Evolutionary conservation across 768 basidiomycete species (phyloP).

Genomic region (Daedaleopsis nitida): DNA sequence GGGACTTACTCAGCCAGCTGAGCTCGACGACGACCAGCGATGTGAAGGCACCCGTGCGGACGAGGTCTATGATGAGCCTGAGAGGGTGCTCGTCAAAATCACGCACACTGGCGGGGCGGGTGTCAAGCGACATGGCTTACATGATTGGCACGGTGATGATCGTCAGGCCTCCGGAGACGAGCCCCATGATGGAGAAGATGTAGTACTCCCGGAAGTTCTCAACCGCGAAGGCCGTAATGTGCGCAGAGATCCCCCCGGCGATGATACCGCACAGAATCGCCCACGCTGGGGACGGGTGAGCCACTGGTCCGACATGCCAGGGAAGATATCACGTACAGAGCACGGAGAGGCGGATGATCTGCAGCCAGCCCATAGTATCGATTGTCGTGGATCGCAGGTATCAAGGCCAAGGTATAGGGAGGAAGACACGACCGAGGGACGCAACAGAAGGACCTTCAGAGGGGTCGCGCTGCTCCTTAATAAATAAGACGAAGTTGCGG

Average conservation of each 20-base stretch:
- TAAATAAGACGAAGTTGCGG: no score
- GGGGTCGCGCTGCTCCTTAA: no score
- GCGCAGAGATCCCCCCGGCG: constrained; percentile 11
- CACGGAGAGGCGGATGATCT: constrained; percentile 12
- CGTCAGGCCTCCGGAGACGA: constrained; percentile 25
- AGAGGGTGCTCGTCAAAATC: neutral
- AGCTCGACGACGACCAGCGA: constrained; percentile 35
- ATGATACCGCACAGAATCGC: constrained; percentile 14
- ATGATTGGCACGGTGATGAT: constrained; percentile 21
- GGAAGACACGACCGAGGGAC: no score
- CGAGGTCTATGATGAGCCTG: constrained; percentile 30
- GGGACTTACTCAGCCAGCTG: constrained; percentile 24
- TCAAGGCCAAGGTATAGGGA: no score
- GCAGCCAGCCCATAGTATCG: constrained; percentile 12
- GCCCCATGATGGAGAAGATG: constrained; percentile 18
- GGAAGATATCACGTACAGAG: constrained; percentile 11
- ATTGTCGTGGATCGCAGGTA: neutral
- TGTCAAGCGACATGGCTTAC: constrained; percentile 14
- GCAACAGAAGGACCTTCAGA: no score
- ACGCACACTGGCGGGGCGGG: neutral
- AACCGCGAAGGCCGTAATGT: constrained; percentile 14
- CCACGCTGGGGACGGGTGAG: constrained; percentile 1
- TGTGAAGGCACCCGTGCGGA: constrained; percentile 31
- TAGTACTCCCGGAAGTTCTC: constrained; percentile 12
- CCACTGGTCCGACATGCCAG: no score